Base-by-base conservation (phyloP, 306 rosid genomes). In the Fagus sylvatica region DNA sequence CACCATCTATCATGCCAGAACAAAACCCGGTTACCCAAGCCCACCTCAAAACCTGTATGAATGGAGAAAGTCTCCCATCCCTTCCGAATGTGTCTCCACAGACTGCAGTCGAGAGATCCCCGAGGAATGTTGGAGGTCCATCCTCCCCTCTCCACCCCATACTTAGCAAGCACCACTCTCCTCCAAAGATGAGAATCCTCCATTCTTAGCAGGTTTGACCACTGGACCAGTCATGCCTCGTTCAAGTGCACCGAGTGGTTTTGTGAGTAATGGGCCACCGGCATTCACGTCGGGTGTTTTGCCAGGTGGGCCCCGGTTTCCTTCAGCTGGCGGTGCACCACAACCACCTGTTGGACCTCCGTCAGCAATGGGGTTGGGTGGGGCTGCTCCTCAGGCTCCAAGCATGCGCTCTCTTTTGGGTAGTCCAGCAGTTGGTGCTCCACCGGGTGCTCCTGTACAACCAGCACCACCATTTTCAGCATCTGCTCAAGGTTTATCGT, bases 231-330 rank as follows among this genome's bases (percentile, higher is more conserved):
- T 10, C 11, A 49, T 79, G 36, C 86, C 84, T 7, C 90, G 84
- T 39, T 42, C 81, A 41, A 73, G 76, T 73, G 83, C 83, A 72
- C 71, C 87, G 0, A 67, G 82, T 80, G 84, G 92, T 83, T 78
- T 88, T 80, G 77, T 90, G 92, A 89, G 75, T 76, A 94, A 94
- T 55, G 98, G 98, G 79, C 93, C 97, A 0, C 97, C 93, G 0
- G 74, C 62, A n/a, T 92, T 89, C 80, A 71, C 81, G 66, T 72
- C 87, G 2, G 91, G 82, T 64, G 79, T 87, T 39, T 40, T 83
- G 78, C 83, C 85, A 1, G 88, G 86, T 79, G 89, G 88, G 53
- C 89, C 89, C 4, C 95, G 81, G 71, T 92, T 85, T 87, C 93
- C 92, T 74, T 65, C 87, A 0, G 54, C 80, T 77, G 86, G 83